Evolutionary conservation across 371 early-diverging fungal species (phyloP), one percentile per base, ranked within the genome.

Genomic region (Haplosporangium sp.): DNA sequence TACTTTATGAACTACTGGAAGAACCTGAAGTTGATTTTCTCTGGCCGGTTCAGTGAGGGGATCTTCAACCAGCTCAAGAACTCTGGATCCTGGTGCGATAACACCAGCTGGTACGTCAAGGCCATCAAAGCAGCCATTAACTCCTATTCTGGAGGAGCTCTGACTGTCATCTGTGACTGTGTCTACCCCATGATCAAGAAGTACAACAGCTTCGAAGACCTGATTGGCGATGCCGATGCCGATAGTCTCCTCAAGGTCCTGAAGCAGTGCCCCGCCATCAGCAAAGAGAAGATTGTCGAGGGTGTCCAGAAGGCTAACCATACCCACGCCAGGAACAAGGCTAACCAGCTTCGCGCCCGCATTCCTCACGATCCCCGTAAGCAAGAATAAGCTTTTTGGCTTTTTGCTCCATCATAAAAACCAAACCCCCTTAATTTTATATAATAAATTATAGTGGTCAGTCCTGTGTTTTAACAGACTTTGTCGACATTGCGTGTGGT

Each of bases 61-160:
- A 64, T 64, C 50, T 64, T 64, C 36, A 66, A 66, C 45, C 66
- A 66, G 53, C 52, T 68, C 43, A 68, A 68, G 69, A 68, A 62
- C 57, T 37, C 62, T 51, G 69, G 69, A 12, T 55, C 62, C 38
- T 68, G 69, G 69, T 68, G 69, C 61, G 57, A 68, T 42, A 56
- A 62, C 10, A 42, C 55, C 43, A 55, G 43, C 57, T 68, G 48
- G 56, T 11, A 62, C 36, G 69, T 68, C 48, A 61, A 68, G 62
- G 57, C 57, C 12, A 42, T 62, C 51, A 68, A 62, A 45, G 36
- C 23, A 5, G 69, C 16, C 6, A 55, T 68, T 18, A 62, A 68
- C 37, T 13, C 16, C n/a, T 16, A 57, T 10, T 56, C 69, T 40
- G 50, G 48, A 2, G 69, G 69, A 48, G 62, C 52, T 20, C 20